These are phyloP conservation scores for Geosmithia morbida DNA, from an alignment of 2,329 filamentous ascomycete genomes.

Conservation along the genomic window DNA sequence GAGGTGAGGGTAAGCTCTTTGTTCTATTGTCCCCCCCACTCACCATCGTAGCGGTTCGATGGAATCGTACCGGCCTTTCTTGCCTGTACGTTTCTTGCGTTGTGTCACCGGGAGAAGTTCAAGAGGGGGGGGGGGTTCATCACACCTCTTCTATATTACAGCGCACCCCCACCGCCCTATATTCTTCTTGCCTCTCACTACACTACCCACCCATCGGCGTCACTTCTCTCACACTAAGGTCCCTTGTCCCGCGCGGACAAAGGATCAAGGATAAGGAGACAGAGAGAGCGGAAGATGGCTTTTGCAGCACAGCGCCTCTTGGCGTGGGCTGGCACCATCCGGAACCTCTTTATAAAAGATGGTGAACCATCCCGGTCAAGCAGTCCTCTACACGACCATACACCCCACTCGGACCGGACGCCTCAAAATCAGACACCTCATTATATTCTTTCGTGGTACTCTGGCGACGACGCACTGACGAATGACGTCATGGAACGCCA, in stretches of 20 bases:
- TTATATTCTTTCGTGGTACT: neutral
- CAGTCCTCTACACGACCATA: neutral
- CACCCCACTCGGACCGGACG: too few relatives aligned
- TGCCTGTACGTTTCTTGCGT: too few relatives aligned
- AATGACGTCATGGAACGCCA: neutral
- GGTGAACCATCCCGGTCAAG: neutral
- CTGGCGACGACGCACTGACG: neutral
- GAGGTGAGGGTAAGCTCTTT: neutral
- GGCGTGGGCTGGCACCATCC: neutral
- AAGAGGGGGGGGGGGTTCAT: too few relatives aligned
- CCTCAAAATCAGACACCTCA: too few relatives aligned
- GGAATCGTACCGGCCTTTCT: too few relatives aligned
- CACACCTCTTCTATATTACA: neutral
- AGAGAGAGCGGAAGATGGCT: neutral
- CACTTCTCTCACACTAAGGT: neutral
- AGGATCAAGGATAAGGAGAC: neutral
- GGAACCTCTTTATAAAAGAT: conserved; percentile 1
- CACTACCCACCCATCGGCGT: neutral
- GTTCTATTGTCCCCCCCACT: neutral
- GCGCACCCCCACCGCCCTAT: neutral
- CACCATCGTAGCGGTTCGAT: too few relatives aligned
- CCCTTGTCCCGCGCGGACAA: neutral
- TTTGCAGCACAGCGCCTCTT: conserved; percentile 1
- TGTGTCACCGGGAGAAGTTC: too few relatives aligned
- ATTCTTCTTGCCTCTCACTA: neutral